A percentile compares a stretch with the other conserved stretches of the same genome.
Evolutionary conservation across 2,329 filamentous ascomycete genomes (phyloP).

Genomic region (Cryphonectria parasitica): DNA sequence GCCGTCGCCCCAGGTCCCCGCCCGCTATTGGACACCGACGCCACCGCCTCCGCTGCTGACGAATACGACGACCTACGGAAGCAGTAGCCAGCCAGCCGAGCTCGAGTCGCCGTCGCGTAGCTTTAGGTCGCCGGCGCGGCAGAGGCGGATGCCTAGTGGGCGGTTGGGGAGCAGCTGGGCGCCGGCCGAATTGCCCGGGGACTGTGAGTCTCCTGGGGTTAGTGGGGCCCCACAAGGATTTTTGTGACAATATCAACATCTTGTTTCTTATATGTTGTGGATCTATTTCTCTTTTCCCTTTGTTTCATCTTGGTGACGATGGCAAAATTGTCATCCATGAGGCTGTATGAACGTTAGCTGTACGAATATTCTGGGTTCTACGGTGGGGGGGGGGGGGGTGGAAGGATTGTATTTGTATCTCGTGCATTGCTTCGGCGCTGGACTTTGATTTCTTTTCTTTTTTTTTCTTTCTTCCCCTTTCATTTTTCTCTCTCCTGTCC

Average conservation of each 20-base stretch:
- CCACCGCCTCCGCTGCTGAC: conserved; percentile 19
- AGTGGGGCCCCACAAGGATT: background rate
- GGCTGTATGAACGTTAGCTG: background rate
- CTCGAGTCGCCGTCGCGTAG: conserved; percentile 24
- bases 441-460: background rate
- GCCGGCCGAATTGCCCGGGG: conserved; percentile 10
- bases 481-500: background rate
- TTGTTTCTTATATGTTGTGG: background rate
- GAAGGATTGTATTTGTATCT: background rate
- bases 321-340: background rate
- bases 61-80: conserved; percentile 11
- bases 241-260: background rate
- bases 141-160: conserved; percentile 7
- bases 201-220: background rate
- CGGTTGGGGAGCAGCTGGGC: conserved; percentile 10
- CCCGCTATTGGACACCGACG: conserved; percentile 3
- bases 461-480: background rate
- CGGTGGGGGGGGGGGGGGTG: background rate
- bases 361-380: background rate
- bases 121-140: background rate
- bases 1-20: conserved; percentile 11
- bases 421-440: background rate
- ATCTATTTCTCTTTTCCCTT: background rate
- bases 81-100: conserved; percentile 22
- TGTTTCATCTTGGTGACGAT: background rate